A percentile compares a stretch with the other conserved stretches of the same genome.
These are phyloP conservation scores for Phaeodactylum tricornutum DNA, from an alignment of 108 stramenopile species.

Conservation along the genomic window DNA sequence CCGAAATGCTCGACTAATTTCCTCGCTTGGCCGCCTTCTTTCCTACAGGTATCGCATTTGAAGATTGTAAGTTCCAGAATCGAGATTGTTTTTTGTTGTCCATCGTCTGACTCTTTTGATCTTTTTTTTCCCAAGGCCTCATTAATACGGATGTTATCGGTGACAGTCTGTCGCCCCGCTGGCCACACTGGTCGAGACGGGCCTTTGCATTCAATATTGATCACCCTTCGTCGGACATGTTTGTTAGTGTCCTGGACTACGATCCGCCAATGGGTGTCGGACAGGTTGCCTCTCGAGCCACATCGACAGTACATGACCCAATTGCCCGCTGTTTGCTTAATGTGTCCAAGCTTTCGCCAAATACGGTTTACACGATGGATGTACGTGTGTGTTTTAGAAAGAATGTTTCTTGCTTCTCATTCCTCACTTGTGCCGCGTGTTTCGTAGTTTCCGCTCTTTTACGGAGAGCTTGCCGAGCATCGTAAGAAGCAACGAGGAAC, in stretches of 20 bases:
- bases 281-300: neutral
- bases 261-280: constrained; percentile 30
- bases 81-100: neutral
- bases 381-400: constrained; percentile 46
- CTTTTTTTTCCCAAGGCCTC: neutral
- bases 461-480: neutral
- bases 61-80: neutral
- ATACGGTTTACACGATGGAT: constrained; percentile 39
- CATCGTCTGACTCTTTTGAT: neutral
- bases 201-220: constrained; percentile 62
- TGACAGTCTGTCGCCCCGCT: constrained; percentile 65
- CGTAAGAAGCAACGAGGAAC: constrained; percentile 5
- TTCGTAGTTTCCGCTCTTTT: too few relatives aligned
- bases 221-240: constrained; percentile 51
- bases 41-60: constrained; percentile 2
- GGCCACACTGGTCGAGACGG: constrained; percentile 70
- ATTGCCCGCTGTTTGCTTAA: constrained; percentile 66
- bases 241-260: constrained; percentile 65
- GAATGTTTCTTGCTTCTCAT: constrained; percentile 34
- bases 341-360: constrained; percentile 41
- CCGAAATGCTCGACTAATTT: too few relatives aligned
- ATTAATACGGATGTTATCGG: constrained; percentile 59
- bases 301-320: constrained; percentile 36
- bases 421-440: neutral
- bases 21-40: too few relatives aligned